These are phyloP conservation scores for Diaporthe velutina DNA, from an alignment of 2,329 filamentous ascomycete genomes.

Conservation along the genomic window DNA sequence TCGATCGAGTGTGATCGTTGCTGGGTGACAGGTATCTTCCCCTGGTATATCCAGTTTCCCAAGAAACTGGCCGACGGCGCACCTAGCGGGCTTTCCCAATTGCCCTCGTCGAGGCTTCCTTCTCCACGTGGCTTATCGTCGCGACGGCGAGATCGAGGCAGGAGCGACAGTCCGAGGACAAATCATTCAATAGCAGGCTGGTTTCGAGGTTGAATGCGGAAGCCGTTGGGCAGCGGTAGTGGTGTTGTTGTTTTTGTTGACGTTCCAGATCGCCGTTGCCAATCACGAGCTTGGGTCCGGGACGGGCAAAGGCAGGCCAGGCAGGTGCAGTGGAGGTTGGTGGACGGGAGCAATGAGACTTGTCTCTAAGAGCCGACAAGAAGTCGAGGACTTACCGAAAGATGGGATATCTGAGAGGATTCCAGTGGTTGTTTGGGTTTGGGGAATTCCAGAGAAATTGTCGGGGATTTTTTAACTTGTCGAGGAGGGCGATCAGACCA, in stretches of 20 bases:
- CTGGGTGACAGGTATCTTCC: background rate
- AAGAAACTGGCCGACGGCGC: background rate
- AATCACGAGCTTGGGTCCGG: conserved; percentile 6
- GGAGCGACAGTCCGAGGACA: background rate
- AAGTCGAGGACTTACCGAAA: conserved; percentile 36
- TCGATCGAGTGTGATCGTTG: background rate
- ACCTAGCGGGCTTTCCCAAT: background rate
- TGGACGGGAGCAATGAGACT: conserved; percentile 17
- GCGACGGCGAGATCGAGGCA: background rate
- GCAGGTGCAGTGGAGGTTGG: conserved; percentile 21
- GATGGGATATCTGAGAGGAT: conserved; percentile 30
- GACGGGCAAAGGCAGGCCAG: conserved; percentile 15
- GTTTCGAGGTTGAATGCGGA: background rate
- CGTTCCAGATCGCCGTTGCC: conserved; percentile 22
- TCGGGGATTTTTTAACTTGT: conserved; percentile 19
- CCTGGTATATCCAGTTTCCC: background rate
- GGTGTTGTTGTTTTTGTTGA: conserved; percentile 18
- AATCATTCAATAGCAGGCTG: background rate
- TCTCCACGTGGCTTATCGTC: conserved; percentile 1
- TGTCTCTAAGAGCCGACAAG: background rate
- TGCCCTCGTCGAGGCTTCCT: conserved; percentile 8
- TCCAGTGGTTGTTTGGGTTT: conserved; percentile 36
- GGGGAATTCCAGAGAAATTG: conserved; percentile 35
- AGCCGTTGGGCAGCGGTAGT: background rate
- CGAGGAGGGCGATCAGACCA: conserved; percentile 28